Conservation (phyloP, 1,139 yeast species). For the Geotrichum reessii region DNA sequence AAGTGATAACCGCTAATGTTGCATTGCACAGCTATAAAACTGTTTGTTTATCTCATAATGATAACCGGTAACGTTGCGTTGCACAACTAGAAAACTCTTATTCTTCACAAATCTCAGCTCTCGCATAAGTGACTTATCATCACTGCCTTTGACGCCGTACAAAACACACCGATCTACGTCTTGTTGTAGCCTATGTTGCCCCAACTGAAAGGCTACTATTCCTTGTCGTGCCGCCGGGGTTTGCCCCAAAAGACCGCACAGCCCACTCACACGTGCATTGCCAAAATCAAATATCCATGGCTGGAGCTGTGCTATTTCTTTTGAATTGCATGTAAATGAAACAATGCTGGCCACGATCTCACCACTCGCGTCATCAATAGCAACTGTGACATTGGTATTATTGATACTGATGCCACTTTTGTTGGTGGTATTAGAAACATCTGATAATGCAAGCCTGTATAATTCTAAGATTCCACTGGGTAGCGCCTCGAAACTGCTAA, state of each 20-base stretch:
- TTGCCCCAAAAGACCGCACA: slow-evolving; percentile 50
- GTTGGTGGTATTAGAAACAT: neutral
- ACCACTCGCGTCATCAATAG: neutral
- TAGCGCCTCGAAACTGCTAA: neutral
- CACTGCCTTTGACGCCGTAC: neutral
- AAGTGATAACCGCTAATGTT: too few relatives aligned
- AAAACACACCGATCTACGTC: neutral
- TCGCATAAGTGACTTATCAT: slow-evolving; percentile 14
- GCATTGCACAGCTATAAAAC: neutral
- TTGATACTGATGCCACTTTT: neutral
- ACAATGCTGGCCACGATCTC: slow-evolving; percentile 49
- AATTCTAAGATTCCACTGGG: slow-evolving; percentile 3
- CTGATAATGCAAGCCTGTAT: slow-evolving; percentile 1
- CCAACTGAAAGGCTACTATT: neutral
- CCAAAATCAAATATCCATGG: slow-evolving; percentile 44
- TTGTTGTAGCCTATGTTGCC: neutral
- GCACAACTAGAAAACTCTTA: neutral
- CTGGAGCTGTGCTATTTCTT: slow-evolving; percentile 40
- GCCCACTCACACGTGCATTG: slow-evolving; percentile 45
- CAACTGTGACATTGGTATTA: neutral
- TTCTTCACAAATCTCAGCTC: slow-evolving; percentile 18
- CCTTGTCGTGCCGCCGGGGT: neutral
- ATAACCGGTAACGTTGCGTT: neutral
- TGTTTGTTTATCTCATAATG: neutral
- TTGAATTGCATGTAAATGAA: slow-evolving; percentile 42